Percentiles rank a stretch among this genome's conserved stretches.
These are phyloP conservation scores for Marsdenia floribunda DNA, from an alignment of 257 asterid genomes.

Conservation along the genomic window DNA sequence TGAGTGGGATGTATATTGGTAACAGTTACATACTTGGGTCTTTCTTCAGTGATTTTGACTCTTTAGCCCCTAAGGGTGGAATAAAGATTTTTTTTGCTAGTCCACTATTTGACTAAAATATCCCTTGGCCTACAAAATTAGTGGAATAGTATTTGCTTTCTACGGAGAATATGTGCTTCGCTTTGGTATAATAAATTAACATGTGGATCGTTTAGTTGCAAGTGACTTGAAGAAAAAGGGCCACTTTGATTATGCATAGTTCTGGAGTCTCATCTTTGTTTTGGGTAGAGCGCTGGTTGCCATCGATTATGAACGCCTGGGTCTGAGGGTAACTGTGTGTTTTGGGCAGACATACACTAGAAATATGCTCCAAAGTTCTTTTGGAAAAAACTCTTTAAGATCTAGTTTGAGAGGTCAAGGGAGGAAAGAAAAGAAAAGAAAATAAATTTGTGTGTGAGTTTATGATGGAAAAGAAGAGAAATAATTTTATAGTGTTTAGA, in stretches of 20 bases:
- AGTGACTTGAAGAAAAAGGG: background rate
- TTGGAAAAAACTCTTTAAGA: background rate
- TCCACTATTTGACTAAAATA: background rate
- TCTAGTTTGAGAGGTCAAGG: too few species aligned
- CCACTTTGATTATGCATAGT: background rate
- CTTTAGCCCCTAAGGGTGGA: background rate
- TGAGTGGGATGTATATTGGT: background rate
- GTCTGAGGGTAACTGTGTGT: background rate
- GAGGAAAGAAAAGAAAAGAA: too few species aligned
- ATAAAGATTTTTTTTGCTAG: background rate
- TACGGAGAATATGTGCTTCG: background rate
- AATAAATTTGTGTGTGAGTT: too few species aligned
- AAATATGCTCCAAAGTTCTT: background rate
- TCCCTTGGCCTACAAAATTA: background rate
- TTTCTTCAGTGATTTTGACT: background rate
- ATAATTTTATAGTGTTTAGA: too few species aligned
- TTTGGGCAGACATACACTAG: background rate
- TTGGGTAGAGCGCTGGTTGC: background rate
- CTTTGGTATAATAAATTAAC: background rate
- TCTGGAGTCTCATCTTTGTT: background rate
- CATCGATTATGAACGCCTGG: background rate
- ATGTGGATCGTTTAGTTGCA: background rate
- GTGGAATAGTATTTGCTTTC: background rate
- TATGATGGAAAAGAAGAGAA: too few species aligned
- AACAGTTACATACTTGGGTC: background rate